Percentiles rank a stretch among this genome's conserved stretches.
phyloP scores from a whole-genome alignment of 2,329 filamentous ascomycete genomes.

The Xylariales sp. region DNA sequence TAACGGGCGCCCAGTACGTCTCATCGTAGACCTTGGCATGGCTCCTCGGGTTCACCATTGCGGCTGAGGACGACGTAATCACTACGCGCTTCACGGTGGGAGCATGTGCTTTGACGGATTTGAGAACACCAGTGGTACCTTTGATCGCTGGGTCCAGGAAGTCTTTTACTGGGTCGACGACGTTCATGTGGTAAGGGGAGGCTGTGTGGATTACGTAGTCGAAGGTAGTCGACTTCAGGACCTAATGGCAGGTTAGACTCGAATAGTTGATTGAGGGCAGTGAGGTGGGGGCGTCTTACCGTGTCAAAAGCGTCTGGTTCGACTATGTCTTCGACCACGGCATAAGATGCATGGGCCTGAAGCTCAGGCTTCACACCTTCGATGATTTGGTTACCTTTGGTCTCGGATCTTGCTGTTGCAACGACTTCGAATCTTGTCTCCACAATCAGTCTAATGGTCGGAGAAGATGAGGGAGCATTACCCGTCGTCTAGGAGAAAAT shows the following conservation, averaged over 20 bases:
- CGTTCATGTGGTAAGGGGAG: constrained; percentile 66
- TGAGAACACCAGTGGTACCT: constrained; percentile 45
- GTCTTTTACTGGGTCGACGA: constrained; percentile 43
- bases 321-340: constrained; percentile 69
- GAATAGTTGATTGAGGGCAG: neutral
- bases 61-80: constrained; percentile 43
- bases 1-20: constrained; percentile 32
- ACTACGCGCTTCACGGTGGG: constrained; percentile 59
- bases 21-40: constrained; percentile 36
- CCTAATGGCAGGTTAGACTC: constrained; percentile 17
- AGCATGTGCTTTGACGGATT: constrained; percentile 39
- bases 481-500: constrained; percentile 38
- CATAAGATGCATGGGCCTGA: constrained; percentile 35
- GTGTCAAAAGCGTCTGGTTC: constrained; percentile 64
- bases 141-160: constrained; percentile 52
- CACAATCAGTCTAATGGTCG: constrained; percentile 7
- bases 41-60: constrained; percentile 33
- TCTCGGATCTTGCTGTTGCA: constrained; percentile 41
- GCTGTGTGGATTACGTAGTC: constrained; percentile 72
- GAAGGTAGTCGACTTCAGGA: constrained; percentile 48
- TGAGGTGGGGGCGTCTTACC: constrained; percentile 21
- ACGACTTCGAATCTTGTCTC: constrained; percentile 36
- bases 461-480: constrained; percentile 16
- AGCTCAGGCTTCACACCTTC: constrained; percentile 36
- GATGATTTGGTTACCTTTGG: constrained; percentile 41